Conservation (phyloP, 768 basidiomycete genomes). For the Boletus tomentosulus region DNA sequence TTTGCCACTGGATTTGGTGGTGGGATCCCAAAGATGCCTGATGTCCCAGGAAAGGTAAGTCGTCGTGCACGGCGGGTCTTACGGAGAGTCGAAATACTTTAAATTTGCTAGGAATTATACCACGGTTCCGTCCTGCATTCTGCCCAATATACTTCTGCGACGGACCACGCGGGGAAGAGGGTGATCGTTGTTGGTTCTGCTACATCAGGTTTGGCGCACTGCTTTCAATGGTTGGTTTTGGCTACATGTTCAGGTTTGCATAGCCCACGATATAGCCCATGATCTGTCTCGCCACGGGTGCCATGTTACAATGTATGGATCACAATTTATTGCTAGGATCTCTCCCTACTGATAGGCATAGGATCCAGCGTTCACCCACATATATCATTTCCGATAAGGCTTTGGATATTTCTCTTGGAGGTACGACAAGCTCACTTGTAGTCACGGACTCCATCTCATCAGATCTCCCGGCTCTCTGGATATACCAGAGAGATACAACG, state of each 20-base stretch:
- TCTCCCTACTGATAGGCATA: constrained; percentile 23
- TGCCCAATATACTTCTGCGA: constrained; percentile 40
- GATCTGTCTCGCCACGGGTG: constrained; percentile 30
- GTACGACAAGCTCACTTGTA: constrained; percentile 2
- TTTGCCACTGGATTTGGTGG: constrained; percentile 54
- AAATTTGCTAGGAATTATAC: constrained; percentile 40
- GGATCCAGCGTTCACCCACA: constrained; percentile 30
- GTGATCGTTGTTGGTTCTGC: constrained; percentile 62
- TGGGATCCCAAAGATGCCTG: constrained; percentile 43
- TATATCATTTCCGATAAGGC: constrained; percentile 21
- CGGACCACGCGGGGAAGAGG: constrained; percentile 53
- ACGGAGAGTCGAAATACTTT: neutral
- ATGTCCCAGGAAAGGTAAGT: constrained; percentile 39
- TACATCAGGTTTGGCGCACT: constrained; percentile 43
- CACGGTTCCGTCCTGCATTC: constrained; percentile 55
- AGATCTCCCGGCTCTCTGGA: neutral
- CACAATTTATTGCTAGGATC: constrained; percentile 12
- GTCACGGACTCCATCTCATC: neutral
- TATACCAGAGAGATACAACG: constrained; percentile 24
- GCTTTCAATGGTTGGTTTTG: constrained; percentile 1
- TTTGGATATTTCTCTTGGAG: constrained; percentile 4
- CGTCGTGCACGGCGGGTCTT: neutral
- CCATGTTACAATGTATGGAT: constrained; percentile 24
- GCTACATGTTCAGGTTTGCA: neutral
- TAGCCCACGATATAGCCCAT: constrained; percentile 38